Base-by-base conservation (phyloP, 2,329 filamentous ascomycete genomes). In the Colletotrichum higginsianum region DNA sequence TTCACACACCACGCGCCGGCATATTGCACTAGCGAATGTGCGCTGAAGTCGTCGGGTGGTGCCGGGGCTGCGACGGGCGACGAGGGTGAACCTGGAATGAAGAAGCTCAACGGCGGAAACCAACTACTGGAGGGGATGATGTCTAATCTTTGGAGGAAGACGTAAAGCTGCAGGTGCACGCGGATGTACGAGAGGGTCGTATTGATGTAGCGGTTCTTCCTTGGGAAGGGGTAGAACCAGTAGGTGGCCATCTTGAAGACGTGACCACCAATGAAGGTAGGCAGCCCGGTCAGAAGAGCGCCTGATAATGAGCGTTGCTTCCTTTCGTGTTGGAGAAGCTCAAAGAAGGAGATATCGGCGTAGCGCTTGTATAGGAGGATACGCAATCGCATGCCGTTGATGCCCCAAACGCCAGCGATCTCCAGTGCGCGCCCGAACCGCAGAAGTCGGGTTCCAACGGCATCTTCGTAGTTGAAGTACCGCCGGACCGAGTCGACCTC, bases 301-400 rank as follows among this genome's bases (percentile, higher is more conserved):
- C 78, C 78, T 8, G 75, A 40, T 18, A 79, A n/a, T 3, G 83
- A 80, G 49, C 81, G 81, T 18, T 75, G 79, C 30, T 70, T 75
- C 23, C 75, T 67, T 66, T 86, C 82, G 16, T 79, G 75, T 18
- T 75, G 75, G 38, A 82, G 77, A 60, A 89, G 77, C 6, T 84
- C 80, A 76, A 84, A 81, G 66, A 89, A 89, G 1, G 86, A 84
- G 2, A 86, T 80, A 18, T 83, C 78, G 0, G 86, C 84, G 57
- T 87, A 88, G 42, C 81, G 79, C 71, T 84, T 84, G 76, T 89
- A 90, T 2, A 90, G 82, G 71, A 90, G 74, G n/a, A 90, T 85
- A 11, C 89, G 84, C 70, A 89, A 85, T 38, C 88, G 82, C 71
- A 89, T 76, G 4, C 87, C 86, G 40, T 86, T 83, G 15, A 90